phyloP scores from a whole-genome alignment of 805 yeast genomes.

The Scheffersomyces coipomensis region DNA sequence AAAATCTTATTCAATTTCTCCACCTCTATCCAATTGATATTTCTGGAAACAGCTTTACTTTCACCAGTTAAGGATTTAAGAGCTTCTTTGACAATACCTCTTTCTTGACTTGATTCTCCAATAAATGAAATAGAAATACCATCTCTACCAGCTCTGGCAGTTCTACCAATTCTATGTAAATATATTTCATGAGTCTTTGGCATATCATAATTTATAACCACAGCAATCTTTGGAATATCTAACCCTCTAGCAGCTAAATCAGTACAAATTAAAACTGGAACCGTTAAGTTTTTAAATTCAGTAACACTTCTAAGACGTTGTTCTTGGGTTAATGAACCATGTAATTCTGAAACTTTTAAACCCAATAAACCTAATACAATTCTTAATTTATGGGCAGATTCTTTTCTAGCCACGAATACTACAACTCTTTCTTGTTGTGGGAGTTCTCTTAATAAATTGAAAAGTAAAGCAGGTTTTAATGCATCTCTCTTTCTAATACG shows the following conservation, averaged over 20 bases:
- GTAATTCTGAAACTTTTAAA: conserved; percentile 73
- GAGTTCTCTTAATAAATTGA: conserved; percentile 64
- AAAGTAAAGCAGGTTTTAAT: conserved; percentile 79
- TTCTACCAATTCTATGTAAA: conserved; percentile 97
- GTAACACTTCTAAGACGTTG: conserved; percentile 86
- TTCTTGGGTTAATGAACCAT: conserved; percentile 84
- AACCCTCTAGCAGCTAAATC: conserved; percentile 99
- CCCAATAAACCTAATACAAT: conserved; percentile 74
- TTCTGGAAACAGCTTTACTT: conserved; percentile 79
- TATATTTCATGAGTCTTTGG: conserved; percentile 90
- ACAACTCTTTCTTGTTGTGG: conserved; percentile 75
- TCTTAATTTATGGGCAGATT: conserved; percentile 83
- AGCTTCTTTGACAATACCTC: conserved; percentile 88
- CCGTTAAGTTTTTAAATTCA: conserved; percentile 76
- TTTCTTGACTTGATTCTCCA: conserved; percentile 85
- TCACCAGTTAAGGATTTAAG: conserved; percentile 58
- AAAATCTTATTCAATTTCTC: conserved; percentile 65
- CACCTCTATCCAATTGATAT: conserved; percentile 85
- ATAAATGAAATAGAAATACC: conserved; percentile 93
- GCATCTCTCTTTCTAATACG: conserved; percentile 88
- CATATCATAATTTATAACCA: conserved; percentile 93
- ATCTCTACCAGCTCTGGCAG: conserved; percentile 98
- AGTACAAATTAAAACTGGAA: conserved; percentile 90
- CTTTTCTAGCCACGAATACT: conserved; percentile 90
- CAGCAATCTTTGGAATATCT: conserved; percentile 96